Base-by-base conservation (phyloP, 2,329 filamentous ascomycete species). In the Diplocarpon mali region DNA sequence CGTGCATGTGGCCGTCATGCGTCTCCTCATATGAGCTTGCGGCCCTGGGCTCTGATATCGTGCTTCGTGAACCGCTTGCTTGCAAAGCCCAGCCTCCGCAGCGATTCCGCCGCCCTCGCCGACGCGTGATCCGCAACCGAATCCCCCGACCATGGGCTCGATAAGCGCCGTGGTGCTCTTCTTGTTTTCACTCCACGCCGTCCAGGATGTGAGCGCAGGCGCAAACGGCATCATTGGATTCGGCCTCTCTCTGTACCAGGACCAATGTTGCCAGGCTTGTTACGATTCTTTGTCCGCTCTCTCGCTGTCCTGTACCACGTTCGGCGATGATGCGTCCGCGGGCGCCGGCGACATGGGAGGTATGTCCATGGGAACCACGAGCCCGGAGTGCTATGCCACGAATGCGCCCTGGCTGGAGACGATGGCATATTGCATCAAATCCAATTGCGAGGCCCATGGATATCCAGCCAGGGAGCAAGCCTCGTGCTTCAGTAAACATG, bases 161-260 rank as follows among this genome's bases (percentile, higher is more conserved):
- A 24, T 24, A 3, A 3, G 3, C 20, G 4, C 20, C 20, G 20
- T 24, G 20, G 7, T 24, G 3, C 20, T 24, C 20, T 3, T 24
- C 4, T 24, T 24, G 4, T 24, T n/a, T n/a, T n/a, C n/a, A n/a
- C n/a, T 24, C 20, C 20, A 7, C 20, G 20, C 7, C 20, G 4
- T 24, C 20, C 20, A 24, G 7, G 20, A 24, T 24, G 20, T 24
- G 20, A 24, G 20, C 20, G 20, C 20, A 7, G 20, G 17, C 69
- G 42, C 90, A 69, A 43, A 83, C 71, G 37, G 68, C 69, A 62
- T 88, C 80, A 40, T 94, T 72, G 36, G 69, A 64, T 12, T 70
- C 67, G 24, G 80, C 76, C 60, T 89, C 77, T 38, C 44, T 2
- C 20, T 46, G 20, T 46, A 41, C 17, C 44, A 46, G 17, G 44